phyloP scores from a whole-genome alignment of 345 rosid species.

The Pistacia atlantica region DNA sequence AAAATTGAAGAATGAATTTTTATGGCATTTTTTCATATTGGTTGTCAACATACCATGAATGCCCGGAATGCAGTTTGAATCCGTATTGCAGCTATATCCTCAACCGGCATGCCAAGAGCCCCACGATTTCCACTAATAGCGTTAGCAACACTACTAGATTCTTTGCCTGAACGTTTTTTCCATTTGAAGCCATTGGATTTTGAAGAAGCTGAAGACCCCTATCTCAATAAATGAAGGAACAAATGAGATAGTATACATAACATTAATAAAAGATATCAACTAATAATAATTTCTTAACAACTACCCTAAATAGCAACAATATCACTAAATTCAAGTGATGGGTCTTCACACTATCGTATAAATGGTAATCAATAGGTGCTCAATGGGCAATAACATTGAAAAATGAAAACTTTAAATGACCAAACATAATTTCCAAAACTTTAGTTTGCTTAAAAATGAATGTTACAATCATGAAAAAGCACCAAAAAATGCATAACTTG shows the following conservation, averaged over 20 bases:
- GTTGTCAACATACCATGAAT: constrained; percentile 48
- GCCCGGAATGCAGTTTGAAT: constrained; percentile 83
- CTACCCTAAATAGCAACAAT: neutral
- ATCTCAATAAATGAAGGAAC: constrained; percentile 15
- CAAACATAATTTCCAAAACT: neutral
- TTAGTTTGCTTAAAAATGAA: neutral
- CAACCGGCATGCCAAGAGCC: constrained; percentile 39
- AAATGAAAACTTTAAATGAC: neutral
- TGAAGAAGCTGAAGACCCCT: constrained; percentile 54
- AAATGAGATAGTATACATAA: constrained; percentile 5
- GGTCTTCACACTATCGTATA: neutral
- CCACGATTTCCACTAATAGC: constrained; percentile 21
- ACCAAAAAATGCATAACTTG: neutral
- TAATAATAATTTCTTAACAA: neutral
- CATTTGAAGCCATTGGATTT: constrained; percentile 68
- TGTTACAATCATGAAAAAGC: neutral
- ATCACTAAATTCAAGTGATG: constrained; percentile 1
- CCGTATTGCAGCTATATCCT: constrained; percentile 67
- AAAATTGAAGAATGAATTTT: neutral
- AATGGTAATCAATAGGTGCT: neutral
- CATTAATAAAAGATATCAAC: neutral
- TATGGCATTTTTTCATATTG: neutral
- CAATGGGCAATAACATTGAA: neutral
- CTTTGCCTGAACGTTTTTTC: constrained; percentile 43
- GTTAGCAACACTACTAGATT: constrained; percentile 20